Percentiles rank a stretch among this genome's conserved stretches.
phyloP scores from a whole-genome alignment of 768 basidiomycete species.

The Lactarius akahatsu region DNA sequence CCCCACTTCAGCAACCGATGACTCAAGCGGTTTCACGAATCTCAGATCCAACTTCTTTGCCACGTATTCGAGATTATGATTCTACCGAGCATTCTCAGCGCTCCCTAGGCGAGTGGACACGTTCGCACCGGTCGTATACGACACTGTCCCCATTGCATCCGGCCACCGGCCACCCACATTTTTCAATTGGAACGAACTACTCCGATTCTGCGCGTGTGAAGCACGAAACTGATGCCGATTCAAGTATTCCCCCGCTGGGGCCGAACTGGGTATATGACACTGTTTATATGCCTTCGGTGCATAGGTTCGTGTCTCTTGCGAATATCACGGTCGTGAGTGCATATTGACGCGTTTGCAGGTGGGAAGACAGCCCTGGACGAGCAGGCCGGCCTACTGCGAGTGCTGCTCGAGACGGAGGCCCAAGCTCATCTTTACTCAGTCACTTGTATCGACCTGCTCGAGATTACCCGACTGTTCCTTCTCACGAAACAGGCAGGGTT shows the following conservation, averaged over 20 bases:
- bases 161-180: neutral
- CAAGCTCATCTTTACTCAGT: slow-evolving; percentile 13
- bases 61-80: slow-evolving; percentile 7
- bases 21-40: slow-evolving; percentile 10
- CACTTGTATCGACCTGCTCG: slow-evolving; percentile 8
- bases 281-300: neutral
- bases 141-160: slow-evolving; percentile 5
- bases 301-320: slow-evolving; percentile 7
- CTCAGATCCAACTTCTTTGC: neutral
- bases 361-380: slow-evolving; percentile 2
- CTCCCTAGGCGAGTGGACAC: slow-evolving; percentile 2
- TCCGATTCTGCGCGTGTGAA: slow-evolving; percentile 10
- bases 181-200: neutral
- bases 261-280: slow-evolving; percentile 13
- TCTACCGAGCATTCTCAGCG: neutral
- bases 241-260: slow-evolving; percentile 7
- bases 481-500: neutral
- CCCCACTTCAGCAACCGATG: neutral
- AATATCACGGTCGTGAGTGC: neutral
- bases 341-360: slow-evolving; percentile 7
- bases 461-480: neutral
- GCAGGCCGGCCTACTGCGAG: slow-evolving; percentile 1
- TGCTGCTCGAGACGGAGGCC: neutral
- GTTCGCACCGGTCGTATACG: neutral
- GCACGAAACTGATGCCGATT: slow-evolving; percentile 16